These are phyloP conservation scores for Suhomyces xylopsoci DNA, from an alignment of 805 yeast species.

Conservation along the genomic window DNA sequence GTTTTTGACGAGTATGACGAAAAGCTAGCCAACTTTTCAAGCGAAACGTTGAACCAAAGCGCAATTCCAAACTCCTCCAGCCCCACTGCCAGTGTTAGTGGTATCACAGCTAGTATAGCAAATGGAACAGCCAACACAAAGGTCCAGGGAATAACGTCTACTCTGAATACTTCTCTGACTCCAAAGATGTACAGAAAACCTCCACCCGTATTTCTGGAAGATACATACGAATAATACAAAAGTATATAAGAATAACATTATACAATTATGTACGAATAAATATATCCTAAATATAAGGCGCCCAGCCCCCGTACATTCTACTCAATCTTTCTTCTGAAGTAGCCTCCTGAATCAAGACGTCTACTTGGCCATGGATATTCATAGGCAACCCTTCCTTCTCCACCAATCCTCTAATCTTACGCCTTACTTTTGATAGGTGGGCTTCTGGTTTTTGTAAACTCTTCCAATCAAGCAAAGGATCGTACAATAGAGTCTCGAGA, in stretches of 20 bases:
- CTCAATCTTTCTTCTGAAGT: constrained; percentile 65
- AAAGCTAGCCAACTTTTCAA: neutral
- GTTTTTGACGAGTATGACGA: neutral
- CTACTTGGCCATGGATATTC: constrained; percentile 91
- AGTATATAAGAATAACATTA: too few relatives aligned
- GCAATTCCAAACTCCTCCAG: neutral
- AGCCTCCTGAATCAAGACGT: constrained; percentile 80
- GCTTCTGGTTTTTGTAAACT: constrained; percentile 53
- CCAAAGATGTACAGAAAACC: constrained; percentile 6
- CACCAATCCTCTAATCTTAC: constrained; percentile 82
- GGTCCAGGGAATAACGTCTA: neutral
- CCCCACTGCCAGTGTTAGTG: constrained; percentile 13
- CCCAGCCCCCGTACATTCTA: constrained; percentile 95
- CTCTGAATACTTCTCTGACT: neutral
- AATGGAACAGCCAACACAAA: neutral
- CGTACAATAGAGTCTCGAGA: constrained; percentile 88
- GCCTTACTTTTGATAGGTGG: constrained; percentile 67
- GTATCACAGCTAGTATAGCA: neutral
- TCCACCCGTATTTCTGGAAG: neutral
- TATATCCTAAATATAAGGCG: constrained; percentile 29
- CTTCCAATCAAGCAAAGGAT: constrained; percentile 83
- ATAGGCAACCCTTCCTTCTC: constrained; percentile 81
- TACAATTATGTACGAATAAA: too few relatives aligned
- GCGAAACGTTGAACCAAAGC: constrained; percentile 1
- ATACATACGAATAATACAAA: too few relatives aligned